phyloP scores from a whole-genome alignment of 805 yeast species.

The Suhomyces vadensis region DNA sequence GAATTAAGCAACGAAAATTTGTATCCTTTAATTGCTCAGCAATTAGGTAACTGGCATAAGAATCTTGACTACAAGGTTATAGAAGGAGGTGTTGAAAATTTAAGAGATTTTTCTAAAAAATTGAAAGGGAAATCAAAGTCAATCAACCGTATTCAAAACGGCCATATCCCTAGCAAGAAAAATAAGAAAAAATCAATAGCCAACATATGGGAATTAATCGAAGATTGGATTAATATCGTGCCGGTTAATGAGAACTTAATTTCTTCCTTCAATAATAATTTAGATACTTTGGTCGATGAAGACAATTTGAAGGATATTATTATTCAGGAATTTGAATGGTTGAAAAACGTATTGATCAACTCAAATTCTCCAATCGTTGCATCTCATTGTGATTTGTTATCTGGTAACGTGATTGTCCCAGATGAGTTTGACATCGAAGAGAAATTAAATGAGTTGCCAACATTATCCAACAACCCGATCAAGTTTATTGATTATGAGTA shows the following conservation, averaged over 20 bases:
- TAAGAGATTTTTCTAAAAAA: slow-evolving; percentile 31
- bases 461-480: slow-evolving; percentile 39
- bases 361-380: slow-evolving; percentile 56
- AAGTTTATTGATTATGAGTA: slow-evolving; percentile 73
- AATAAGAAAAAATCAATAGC: slow-evolving; percentile 32
- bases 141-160: background rate
- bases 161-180: slow-evolving; percentile 14
- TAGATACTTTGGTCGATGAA: slow-evolving; percentile 18
- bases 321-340: slow-evolving; percentile 55
- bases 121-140: slow-evolving; percentile 9
- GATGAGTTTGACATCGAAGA: slow-evolving; percentile 22
- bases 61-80: slow-evolving; percentile 47
- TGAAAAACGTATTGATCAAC: slow-evolving; percentile 38
- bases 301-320: slow-evolving; percentile 42
- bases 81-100: slow-evolving; percentile 45
- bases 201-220: slow-evolving; percentile 60
- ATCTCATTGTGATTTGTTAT: slow-evolving; percentile 68
- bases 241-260: slow-evolving; percentile 50
- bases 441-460: slow-evolving; percentile 18
- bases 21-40: slow-evolving; percentile 61
- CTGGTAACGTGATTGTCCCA: slow-evolving; percentile 73
- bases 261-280: slow-evolving; percentile 36
- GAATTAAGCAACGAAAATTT: slow-evolving; percentile 51
- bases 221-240: slow-evolving; percentile 61
- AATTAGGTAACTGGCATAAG: slow-evolving; percentile 71